A percentile compares a stretch with the other conserved stretches of the same genome.
Conservation (phyloP, 441 rosid genomes). For the Melastoma candidum region DNA sequence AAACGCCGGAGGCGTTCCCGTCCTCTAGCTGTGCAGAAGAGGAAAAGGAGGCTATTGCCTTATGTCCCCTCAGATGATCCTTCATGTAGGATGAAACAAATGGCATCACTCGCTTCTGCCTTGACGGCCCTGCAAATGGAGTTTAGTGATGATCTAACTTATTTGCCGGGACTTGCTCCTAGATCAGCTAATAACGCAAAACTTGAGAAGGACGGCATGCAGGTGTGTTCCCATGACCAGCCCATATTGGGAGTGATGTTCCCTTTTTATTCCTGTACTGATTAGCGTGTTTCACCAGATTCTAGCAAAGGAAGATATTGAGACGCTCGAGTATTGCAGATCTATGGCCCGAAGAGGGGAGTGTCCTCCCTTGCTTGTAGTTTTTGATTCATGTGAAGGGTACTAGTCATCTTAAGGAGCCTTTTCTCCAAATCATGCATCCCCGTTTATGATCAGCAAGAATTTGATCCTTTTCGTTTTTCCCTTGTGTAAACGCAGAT, state of each 20-base stretch:
- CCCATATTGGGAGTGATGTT: too few species aligned
- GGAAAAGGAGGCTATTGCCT: conserved; percentile 52
- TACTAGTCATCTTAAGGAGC: conserved; percentile 12
- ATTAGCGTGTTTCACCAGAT: conserved; percentile 24
- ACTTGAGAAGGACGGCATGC: conserved; percentile 75
- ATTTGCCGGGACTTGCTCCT: conserved; percentile 57
- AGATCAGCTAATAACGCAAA: conserved; percentile 60
- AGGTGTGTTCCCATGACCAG: conserved; percentile 27
- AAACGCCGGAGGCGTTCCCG: conserved; percentile 50
- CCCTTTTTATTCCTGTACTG: too few species aligned
- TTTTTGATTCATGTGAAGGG: conserved; percentile 86
- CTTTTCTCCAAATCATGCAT: background rate
- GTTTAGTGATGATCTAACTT: conserved; percentile 52
- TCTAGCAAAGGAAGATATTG: conserved; percentile 68
- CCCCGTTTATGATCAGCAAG: background rate
- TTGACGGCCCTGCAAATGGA: conserved; percentile 58
- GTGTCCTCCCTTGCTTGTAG: conserved; percentile 71
- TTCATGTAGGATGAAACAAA: conserved; percentile 40
- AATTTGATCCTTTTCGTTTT: conserved; percentile 7
- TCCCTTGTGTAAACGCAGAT: conserved; percentile 35
- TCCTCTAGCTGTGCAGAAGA: conserved; percentile 65
- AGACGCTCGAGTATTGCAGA: conserved; percentile 58
- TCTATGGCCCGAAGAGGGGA: conserved; percentile 67
- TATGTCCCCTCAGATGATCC: conserved; percentile 59
- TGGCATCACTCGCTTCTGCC: conserved; percentile 74